phyloP scores from a whole-genome alignment of 2,329 filamentous ascomycete genomes.

The Curvularia sp. region DNA sequence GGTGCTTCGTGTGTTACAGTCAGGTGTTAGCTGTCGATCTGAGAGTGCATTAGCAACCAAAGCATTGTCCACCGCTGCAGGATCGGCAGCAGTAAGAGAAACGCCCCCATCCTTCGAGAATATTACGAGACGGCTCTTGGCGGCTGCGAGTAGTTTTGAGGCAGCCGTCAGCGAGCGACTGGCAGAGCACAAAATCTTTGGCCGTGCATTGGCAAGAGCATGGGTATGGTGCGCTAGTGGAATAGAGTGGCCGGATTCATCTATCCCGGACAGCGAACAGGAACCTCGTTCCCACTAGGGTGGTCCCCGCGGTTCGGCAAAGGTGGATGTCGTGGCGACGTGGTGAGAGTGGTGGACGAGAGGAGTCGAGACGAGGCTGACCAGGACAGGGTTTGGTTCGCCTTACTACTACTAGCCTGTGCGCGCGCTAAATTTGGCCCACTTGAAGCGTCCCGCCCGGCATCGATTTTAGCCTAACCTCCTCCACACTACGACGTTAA shows the following conservation, averaged over 20 bases:
- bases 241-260: conserved; percentile 27
- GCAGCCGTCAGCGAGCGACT: conserved; percentile 24
- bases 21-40: conserved; percentile 37
- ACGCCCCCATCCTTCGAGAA: conserved; percentile 39
- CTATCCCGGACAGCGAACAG: conserved; percentile 37
- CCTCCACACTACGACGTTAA: conserved; percentile 35
- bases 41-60: conserved; percentile 32
- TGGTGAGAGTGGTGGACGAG: conserved; percentile 29
- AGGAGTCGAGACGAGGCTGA: conserved; percentile 36
- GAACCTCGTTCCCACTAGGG: conserved; percentile 20
- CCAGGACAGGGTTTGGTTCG: conserved; percentile 17
- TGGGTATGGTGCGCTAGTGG: conserved; percentile 15
- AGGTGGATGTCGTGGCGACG: conserved; percentile 21
- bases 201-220: conserved; percentile 32
- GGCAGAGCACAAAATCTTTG: conserved; percentile 33
- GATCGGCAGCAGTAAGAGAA: conserved; percentile 23
- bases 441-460: conserved; percentile 30
- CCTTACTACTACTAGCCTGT: neutral
- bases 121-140: conserved; percentile 29
- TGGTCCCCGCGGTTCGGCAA: conserved; percentile 20
- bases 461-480: conserved; percentile 42
- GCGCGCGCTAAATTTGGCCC: conserved; percentile 30
- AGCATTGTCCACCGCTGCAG: conserved; percentile 22
- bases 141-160: conserved; percentile 28
- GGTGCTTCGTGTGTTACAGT: conserved; percentile 28